Conservation (phyloP, 192 early-diverging fungal genomes). For the Linnemannia zychae region DNA sequence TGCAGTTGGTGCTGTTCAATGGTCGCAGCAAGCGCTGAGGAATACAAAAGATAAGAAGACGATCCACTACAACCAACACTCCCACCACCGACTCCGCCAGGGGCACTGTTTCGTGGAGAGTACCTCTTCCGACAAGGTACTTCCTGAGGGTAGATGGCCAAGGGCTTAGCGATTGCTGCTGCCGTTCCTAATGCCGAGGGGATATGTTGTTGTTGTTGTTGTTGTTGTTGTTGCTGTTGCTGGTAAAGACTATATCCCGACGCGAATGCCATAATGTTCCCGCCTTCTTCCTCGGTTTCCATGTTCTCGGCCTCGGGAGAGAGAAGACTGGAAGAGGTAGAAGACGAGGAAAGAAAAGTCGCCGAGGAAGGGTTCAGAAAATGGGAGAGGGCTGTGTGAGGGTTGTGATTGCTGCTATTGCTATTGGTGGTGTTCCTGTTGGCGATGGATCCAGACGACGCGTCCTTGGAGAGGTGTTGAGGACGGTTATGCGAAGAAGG, state of each 20-base stretch:
- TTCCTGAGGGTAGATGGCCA: conserved; percentile 49
- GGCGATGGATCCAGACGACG: not conserved
- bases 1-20: conserved; percentile 40
- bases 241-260: conserved; percentile 29
- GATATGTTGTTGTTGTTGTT: not conserved
- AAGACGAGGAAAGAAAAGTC: too few species aligned
- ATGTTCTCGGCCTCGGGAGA: not conserved
- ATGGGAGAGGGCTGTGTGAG: not conserved
- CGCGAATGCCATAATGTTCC: conserved; percentile 33
- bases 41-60: conserved; percentile 27
- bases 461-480: conserved; percentile 2
- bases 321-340: not conserved
- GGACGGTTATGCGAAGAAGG: not conserved
- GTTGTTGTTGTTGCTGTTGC: not conserved
- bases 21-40: conserved; percentile 39
- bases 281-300: not conserved
- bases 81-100: not conserved
- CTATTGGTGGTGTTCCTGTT: not conserved
- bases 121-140: conserved; percentile 39
- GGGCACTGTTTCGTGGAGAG: conserved; percentile 28
- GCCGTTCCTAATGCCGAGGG: not conserved
- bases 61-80: not conserved
- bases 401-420: not conserved
- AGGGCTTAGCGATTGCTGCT: conserved; percentile 17
- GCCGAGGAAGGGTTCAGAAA: not conserved